phyloP scores from a whole-genome alignment of 257 asterid genomes.

The Plectranthus barbatus region DNA sequence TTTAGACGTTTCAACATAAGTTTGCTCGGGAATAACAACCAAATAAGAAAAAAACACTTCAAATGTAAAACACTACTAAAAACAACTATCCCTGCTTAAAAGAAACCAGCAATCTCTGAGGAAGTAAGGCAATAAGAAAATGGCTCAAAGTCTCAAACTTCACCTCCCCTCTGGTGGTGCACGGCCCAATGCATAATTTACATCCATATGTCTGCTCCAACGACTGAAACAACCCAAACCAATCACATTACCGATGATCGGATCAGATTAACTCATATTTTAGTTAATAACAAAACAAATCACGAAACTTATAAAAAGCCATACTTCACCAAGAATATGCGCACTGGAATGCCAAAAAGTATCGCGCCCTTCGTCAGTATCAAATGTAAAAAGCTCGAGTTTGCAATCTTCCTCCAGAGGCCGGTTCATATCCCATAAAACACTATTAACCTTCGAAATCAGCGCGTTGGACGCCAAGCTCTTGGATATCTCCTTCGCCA shows the following conservation, averaged over 20 bases:
- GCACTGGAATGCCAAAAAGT: constrained; percentile 99
- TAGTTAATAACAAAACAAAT: not conserved
- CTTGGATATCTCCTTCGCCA: constrained; percentile 91
- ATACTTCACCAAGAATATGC: constrained; percentile 94
- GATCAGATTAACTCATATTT: not conserved
- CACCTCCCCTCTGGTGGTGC: constrained; percentile 96
- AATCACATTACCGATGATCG: not conserved
- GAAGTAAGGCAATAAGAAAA: constrained; percentile 4
- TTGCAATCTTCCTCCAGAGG: constrained; percentile 89
- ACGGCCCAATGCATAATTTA: constrained; percentile 82
- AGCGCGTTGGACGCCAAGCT: constrained; percentile 79
- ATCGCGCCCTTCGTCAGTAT: constrained; percentile 86
- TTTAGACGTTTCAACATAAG: constrained; percentile 13
- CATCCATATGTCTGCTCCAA: constrained; percentile 93
- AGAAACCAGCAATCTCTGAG: not conserved
- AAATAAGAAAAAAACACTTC: not conserved
- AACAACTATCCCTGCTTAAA: not conserved
- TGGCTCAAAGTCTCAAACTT: not conserved
- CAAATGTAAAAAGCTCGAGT: constrained; percentile 67
- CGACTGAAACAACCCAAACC: constrained; percentile 32
- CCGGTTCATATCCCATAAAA: constrained; percentile 82
- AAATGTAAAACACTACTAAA: constrained; percentile 8
- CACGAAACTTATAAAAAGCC: not conserved
- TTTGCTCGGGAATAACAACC: not conserved
- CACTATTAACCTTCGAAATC: constrained; percentile 74